A percentile compares a stretch with the other conserved stretches of the same genome.
Evolutionary conservation across 305 asterid species (phyloP).

Genomic region (Solanum hybrid): DNA sequence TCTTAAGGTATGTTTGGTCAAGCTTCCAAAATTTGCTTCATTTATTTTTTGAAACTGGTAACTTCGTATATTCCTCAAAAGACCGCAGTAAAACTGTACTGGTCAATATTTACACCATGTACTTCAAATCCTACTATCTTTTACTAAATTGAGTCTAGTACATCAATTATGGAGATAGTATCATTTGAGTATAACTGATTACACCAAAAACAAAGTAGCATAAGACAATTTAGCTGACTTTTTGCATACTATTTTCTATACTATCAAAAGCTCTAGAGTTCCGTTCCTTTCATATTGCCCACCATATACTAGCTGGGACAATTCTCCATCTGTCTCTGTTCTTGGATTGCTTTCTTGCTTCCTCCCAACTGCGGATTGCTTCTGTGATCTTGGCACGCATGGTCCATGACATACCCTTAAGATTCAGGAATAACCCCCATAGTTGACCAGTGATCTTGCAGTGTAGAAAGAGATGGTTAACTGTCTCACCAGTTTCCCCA

Average conservation of each 20-base stretch:
- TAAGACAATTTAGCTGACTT: not conserved
- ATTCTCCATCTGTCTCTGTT: not conserved
- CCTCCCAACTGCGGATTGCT: not conserved
- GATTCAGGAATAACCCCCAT: not conserved
- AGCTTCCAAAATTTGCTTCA: not conserved
- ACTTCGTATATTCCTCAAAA: not conserved
- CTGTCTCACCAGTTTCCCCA: not conserved
- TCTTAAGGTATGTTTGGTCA: not conserved
- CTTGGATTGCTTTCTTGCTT: not conserved
- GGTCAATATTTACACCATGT: not conserved
- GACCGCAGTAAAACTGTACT: not conserved
- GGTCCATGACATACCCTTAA: not conserved
- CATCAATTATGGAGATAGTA: not conserved
- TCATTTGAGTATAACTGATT: not conserved
- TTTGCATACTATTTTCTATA: not conserved
- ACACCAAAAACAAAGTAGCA: not conserved
- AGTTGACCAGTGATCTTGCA: not conserved
- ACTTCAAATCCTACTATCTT: not conserved
- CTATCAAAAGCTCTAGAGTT: not conserved
- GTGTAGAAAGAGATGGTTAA: not conserved
- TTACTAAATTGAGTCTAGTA: not conserved
- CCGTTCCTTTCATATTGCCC: not conserved
- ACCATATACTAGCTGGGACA: not conserved
- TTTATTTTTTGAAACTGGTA: not conserved
- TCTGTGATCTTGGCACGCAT: not conserved